Conservation (phyloP, 345 rosid genomes). For the Populus ilicifolia region DNA sequence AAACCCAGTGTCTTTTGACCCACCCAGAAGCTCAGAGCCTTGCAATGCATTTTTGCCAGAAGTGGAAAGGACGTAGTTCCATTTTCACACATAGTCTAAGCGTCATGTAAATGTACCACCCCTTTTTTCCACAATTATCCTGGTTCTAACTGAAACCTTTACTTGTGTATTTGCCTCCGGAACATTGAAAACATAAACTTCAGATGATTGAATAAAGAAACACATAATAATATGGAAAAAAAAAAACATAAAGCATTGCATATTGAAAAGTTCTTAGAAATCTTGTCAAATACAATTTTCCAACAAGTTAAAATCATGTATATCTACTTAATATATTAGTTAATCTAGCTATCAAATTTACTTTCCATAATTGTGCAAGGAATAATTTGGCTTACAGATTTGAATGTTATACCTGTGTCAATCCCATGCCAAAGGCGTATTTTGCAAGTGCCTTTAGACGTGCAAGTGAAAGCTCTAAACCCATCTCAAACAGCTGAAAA, state of each 20-base stretch:
- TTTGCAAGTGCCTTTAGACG: constrained; percentile 95
- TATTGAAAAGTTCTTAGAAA: no score
- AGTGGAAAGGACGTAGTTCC: no score
- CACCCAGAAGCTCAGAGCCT: no score
- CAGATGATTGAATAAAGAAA: no score
- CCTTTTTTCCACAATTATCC: not conserved
- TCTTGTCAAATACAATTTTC: no score
- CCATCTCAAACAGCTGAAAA: constrained; percentile 97
- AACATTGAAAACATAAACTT: not conserved
- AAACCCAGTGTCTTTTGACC: no score
- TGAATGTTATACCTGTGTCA: constrained; percentile 69
- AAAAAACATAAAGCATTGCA: not conserved
- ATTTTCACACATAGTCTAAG: not conserved
- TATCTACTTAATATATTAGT: no score
- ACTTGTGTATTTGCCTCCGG: not conserved
- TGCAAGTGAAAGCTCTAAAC: constrained; percentile 93
- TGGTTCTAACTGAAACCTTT: not conserved
- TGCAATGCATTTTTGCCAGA: no score
- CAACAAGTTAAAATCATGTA: no score
- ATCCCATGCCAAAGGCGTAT: constrained; percentile 95
- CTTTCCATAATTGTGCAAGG: not conserved
- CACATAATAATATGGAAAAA: not conserved
- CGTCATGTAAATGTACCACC: not conserved
- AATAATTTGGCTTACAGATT: not conserved
- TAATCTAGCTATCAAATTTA: no score